Percentiles rank a stretch among this genome's conserved stretches.
Conservation (phyloP, 352 stramenopile species). For the Globisporangium rhizosaccharum region DNA sequence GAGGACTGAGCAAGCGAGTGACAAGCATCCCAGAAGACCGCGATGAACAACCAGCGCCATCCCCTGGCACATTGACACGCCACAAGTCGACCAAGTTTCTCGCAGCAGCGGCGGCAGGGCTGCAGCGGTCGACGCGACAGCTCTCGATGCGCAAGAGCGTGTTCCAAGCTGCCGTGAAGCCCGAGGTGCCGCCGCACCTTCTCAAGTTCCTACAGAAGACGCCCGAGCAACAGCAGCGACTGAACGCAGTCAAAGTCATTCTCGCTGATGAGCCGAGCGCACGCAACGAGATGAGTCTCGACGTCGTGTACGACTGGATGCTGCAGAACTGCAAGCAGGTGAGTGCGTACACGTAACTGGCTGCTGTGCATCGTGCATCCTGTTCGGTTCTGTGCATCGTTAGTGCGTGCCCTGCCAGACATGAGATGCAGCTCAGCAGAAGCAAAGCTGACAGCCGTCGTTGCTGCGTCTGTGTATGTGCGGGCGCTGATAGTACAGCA, state of each 20-base stretch:
- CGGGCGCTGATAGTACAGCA: conserved; percentile 39
- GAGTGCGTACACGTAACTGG: neutral
- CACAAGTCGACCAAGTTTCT: neutral
- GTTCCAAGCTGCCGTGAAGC: neutral
- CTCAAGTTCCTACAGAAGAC: conserved; percentile 55
- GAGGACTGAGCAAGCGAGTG: neutral
- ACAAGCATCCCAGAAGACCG: neutral
- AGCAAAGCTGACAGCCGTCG: neutral
- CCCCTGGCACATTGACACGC: neutral
- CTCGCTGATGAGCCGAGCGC: conserved; percentile 40
- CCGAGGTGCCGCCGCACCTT: conserved; percentile 30
- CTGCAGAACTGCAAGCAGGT: conserved; percentile 72
- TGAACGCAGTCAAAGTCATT: conserved; percentile 50
- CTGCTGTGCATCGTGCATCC: neutral
- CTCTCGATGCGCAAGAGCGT: neutral
- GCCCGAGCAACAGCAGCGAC: conserved; percentile 37
- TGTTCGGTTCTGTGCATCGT: neutral
- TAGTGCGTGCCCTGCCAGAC: too few species aligned
- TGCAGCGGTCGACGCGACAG: neutral
- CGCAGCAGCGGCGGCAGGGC: too few species aligned
- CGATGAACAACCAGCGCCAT: neutral
- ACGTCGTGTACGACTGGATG: conserved; percentile 77
- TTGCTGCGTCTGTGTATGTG: neutral
- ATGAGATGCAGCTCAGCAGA: neutral
- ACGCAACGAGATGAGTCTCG: conserved; percentile 61